phyloP scores from a whole-genome alignment of 2,329 filamentous ascomycete species.

The Epicoccum sorghinum region DNA sequence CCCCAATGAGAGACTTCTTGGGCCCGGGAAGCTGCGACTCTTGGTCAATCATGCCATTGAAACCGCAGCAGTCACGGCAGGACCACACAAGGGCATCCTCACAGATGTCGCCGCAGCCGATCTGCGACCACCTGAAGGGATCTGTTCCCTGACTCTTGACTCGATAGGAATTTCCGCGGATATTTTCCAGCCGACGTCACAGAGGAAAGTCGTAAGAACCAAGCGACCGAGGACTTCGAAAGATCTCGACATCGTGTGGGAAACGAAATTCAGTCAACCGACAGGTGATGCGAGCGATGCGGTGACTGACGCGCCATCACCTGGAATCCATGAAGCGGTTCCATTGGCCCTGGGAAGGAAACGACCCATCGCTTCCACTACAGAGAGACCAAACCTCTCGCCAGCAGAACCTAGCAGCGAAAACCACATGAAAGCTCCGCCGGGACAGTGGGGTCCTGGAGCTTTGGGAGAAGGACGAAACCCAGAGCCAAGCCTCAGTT shows the following conservation, averaged over 20 bases:
- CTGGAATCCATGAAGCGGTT: background rate
- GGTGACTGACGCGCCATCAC: background rate
- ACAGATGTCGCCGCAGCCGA: slow-evolving; percentile 34
- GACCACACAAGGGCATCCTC: slow-evolving; percentile 28
- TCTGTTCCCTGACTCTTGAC: slow-evolving; percentile 32
- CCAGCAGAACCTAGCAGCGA: too few species aligned
- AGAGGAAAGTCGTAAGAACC: background rate
- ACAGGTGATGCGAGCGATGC: too few species aligned
- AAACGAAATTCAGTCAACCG: too few species aligned
- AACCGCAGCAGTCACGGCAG: slow-evolving; percentile 5
- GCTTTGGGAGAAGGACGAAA: too few species aligned
- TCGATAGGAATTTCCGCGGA: slow-evolving; percentile 36
- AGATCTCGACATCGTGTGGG: too few species aligned
- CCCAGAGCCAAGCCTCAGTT: background rate
- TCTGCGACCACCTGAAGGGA: slow-evolving; percentile 38
- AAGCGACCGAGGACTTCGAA: slow-evolving; percentile 20
- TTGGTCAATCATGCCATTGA: slow-evolving; percentile 1
- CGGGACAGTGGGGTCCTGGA: background rate
- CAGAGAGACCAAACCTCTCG: background rate
- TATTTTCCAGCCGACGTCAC: slow-evolving; percentile 24
- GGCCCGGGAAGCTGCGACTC: slow-evolving; percentile 10
- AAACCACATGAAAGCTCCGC: background rate
- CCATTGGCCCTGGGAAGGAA: background rate
- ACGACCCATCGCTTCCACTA: background rate
- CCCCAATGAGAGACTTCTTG: background rate